Conservation (phyloP, 345 rosid species). For the Hibiscus mutabilis region DNA sequence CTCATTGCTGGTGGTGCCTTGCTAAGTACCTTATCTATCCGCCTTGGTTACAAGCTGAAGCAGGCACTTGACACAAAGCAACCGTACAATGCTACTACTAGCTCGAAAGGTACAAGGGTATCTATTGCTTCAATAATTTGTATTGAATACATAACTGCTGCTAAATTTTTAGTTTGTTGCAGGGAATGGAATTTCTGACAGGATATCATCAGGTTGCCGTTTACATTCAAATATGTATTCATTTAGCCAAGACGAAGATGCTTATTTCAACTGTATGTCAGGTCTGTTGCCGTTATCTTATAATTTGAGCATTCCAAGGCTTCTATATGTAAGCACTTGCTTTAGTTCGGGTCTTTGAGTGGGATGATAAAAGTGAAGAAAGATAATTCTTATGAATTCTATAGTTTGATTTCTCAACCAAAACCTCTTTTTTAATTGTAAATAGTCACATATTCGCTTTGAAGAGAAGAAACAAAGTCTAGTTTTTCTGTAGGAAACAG, state of each 20-base stretch:
- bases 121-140: conserved; percentile 10
- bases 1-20: conserved; percentile 93
- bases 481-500: background rate
- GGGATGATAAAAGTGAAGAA: background rate
- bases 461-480: background rate
- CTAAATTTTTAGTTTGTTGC: conserved; percentile 20
- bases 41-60: conserved; percentile 82
- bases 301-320: conserved; percentile 2
- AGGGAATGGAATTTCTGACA: conserved; percentile 41
- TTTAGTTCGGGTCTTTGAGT: background rate
- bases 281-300: conserved; percentile 27
- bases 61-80: conserved; percentile 60
- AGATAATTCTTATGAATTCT: background rate
- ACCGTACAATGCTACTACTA: conserved; percentile 33
- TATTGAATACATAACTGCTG: background rate
- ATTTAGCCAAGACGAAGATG: conserved; percentile 42
- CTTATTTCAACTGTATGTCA: conserved; percentile 48
- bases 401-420: background rate
- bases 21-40: conserved; percentile 85
- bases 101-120: conserved; percentile 33
- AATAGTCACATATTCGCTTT: background rate
- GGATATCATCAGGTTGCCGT: conserved; percentile 37
- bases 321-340: background rate
- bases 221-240: conserved; percentile 44
- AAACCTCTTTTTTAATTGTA: background rate